phyloP scores from a whole-genome alignment of 176 grass and related monocot species.

The Oryza brachyantha region DNA sequence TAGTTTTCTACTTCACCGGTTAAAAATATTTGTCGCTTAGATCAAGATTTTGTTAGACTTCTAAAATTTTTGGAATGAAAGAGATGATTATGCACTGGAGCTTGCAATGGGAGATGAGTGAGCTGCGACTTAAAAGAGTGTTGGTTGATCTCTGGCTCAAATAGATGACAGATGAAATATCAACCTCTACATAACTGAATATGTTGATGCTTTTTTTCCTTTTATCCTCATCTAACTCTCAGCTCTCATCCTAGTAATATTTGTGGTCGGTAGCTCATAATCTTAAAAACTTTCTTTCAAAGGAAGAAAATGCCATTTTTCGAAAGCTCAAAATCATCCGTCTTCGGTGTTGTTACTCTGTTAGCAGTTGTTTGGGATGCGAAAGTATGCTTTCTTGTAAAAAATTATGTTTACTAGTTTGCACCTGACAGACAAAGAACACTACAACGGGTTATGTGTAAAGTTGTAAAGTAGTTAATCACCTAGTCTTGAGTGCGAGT shows the following conservation, averaged over 20 bases:
- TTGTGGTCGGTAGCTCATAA: not conserved
- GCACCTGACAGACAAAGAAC: not conserved
- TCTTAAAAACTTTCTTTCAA: not conserved
- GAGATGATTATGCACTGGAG: constrained; percentile 91
- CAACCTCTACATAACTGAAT: not conserved
- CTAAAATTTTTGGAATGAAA: too few species aligned
- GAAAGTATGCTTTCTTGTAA: not conserved
- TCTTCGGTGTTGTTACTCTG: not conserved
- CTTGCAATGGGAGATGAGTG: constrained; percentile 88
- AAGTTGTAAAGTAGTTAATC: not conserved
- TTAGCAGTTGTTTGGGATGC: not conserved
- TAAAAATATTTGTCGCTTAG: too few species aligned
- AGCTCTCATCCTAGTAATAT: not conserved
- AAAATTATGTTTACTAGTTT: not conserved
- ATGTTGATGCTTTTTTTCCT: not conserved
- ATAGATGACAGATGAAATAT: constrained; percentile 10
- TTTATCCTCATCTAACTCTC: not conserved
- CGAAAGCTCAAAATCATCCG: not conserved
- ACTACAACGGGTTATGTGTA: not conserved
- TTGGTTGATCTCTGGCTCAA: too few species aligned
- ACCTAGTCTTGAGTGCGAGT: not conserved
- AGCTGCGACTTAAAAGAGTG: constrained; percentile 27
- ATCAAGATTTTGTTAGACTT: too few species aligned
- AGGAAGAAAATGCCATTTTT: not conserved
- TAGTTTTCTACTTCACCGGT: too few species aligned